Evolutionary conservation across 2,329 filamentous ascomycete species (phyloP).

Genomic region (Fusarium sp.): DNA sequence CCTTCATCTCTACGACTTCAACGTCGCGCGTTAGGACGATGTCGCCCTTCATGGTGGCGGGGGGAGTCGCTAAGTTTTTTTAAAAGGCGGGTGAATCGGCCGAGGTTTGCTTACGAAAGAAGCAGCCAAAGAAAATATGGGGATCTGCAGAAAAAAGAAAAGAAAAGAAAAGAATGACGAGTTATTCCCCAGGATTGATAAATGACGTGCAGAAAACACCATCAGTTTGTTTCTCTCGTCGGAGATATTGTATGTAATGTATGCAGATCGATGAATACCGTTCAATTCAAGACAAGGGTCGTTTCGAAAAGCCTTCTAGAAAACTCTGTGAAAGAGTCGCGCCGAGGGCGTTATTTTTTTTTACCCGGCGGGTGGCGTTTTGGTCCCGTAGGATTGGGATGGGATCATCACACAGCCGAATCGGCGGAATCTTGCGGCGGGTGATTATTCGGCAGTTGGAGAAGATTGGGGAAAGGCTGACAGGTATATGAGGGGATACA

Average conservation of each 20-base stretch:
- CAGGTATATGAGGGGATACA: not conserved
- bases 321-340: not conserved
- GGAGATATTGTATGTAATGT: not conserved
- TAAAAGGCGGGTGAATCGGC: not conserved
- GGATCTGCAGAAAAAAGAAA: not conserved
- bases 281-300: not conserved
- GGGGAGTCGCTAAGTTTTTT: not conserved
- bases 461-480: not conserved
- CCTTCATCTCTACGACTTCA: conserved; percentile 34
- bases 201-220: conserved; percentile 9
- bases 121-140: not conserved
- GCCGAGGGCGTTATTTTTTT: not conserved
- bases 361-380: conserved; percentile 6
- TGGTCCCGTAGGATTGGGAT: not conserved
- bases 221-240: not conserved
- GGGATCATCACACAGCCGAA: not conserved
- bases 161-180: not conserved
- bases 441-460: not conserved
- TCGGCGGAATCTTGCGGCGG: not conserved
- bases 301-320: conserved; percentile 30
- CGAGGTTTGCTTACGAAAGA: not conserved
- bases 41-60: conserved; percentile 30
- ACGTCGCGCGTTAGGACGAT: conserved; percentile 35
- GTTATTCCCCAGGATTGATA: conserved; percentile 1
- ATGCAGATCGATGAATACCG: conserved; percentile 20